Evolutionary conservation across 768 basidiomycete genomes (phyloP).

Genomic region (Sutorius australiensis): DNA sequence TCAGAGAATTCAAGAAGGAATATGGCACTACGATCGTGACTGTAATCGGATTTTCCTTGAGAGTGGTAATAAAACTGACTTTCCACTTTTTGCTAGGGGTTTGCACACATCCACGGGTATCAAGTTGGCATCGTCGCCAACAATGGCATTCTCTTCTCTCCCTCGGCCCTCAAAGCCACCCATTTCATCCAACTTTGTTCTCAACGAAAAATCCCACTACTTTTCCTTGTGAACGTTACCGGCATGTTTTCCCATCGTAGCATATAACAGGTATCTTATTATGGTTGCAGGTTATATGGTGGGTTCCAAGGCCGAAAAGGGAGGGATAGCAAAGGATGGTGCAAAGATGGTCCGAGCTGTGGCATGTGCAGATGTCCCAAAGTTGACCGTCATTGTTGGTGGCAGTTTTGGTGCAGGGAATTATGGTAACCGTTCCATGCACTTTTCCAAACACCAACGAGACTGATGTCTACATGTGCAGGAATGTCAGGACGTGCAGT

Average conservation of each 20-base stretch:
- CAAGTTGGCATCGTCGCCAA: constrained; percentile 91
- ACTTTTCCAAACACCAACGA: constrained; percentile 3
- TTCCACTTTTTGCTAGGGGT: constrained; percentile 49
- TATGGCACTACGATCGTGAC: constrained; percentile 90
- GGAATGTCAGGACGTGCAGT: constrained; percentile 94
- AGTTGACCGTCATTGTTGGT: constrained; percentile 88
- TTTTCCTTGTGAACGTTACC: constrained; percentile 96
- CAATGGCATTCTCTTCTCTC: constrained; percentile 92
- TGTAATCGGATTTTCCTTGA: constrained; percentile 38
- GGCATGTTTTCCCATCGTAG: constrained; percentile 37
- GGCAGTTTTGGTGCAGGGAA: constrained; percentile 95
- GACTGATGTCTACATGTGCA: constrained; percentile 29
- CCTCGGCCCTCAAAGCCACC: constrained; percentile 89
- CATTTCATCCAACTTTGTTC: constrained; percentile 95
- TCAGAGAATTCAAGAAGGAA: constrained; percentile 95
- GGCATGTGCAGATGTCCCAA: constrained; percentile 90
- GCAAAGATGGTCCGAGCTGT: constrained; percentile 98
- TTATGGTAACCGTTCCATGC: constrained; percentile 56
- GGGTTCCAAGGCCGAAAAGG: constrained; percentile 89
- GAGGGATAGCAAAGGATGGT: constrained; percentile 91
- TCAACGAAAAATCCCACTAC: constrained; percentile 81
- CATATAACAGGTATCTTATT: constrained; percentile 1
- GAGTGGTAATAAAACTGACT: constrained; percentile 3
- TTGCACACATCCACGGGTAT: constrained; percentile 84
- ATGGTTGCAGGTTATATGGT: constrained; percentile 79